A percentile compares a stretch with the other conserved stretches of the same genome.
phyloP scores from a whole-genome alignment of 2,329 filamentous ascomycete genomes.

The Botrytis deweyae region DNA sequence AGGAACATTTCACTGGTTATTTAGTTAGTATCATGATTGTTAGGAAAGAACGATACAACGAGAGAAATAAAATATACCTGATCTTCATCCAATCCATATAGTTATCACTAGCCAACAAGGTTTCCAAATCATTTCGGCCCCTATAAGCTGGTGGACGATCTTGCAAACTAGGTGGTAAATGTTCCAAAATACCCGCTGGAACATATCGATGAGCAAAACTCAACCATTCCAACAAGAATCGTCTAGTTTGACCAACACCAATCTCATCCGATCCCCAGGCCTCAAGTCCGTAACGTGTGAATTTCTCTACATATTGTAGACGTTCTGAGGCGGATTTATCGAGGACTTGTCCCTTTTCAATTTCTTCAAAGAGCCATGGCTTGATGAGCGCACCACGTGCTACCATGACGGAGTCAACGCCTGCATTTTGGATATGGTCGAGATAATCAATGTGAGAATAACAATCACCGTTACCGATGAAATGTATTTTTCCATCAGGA shows the following conservation, averaged over 20 bases:
- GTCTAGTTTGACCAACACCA: constrained; percentile 83
- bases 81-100: constrained; percentile 99
- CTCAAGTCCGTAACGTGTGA: constrained; percentile 85
- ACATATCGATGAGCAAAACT: constrained; percentile 93
- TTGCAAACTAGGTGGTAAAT: constrained; percentile 83
- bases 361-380: constrained; percentile 98
- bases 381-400: constrained; percentile 95
- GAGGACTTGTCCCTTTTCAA: constrained; percentile 84
- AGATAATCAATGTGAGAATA: constrained; percentile 91
- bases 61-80: constrained; percentile 58
- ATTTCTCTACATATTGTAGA: constrained; percentile 82
- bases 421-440: constrained; percentile 70
- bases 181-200: constrained; percentile 82
- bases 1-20: constrained; percentile 87
- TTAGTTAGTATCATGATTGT: neutral
- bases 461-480: constrained; percentile 95
- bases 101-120: constrained; percentile 83
- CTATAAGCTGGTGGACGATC: constrained; percentile 83
- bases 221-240: constrained; percentile 93
- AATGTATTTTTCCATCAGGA: constrained; percentile 72
- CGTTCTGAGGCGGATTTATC: constrained; percentile 92
- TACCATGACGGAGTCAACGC: constrained; percentile 94
- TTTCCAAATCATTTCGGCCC: constrained; percentile 88
- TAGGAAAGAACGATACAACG: neutral
- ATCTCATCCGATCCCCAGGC: constrained; percentile 96